Evolutionary conservation across 1,284 basidiomycete genomes (phyloP), one percentile per base, ranked within the genome.

Genomic region (Tremellales sp.): DNA sequence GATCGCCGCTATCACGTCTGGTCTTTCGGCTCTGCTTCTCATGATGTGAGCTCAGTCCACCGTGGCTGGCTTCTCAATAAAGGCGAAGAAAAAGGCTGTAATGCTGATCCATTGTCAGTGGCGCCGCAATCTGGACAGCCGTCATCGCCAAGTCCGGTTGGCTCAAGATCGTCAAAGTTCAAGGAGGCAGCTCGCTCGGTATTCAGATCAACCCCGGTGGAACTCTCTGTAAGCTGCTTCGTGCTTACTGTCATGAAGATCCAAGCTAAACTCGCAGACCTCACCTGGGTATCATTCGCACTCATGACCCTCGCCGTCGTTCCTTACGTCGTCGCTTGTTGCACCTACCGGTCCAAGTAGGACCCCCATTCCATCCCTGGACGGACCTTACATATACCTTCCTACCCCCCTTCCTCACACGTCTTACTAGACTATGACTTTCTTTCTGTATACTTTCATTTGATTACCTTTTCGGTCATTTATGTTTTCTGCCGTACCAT

Each of bases 211-310:
- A 51, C 6, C 57, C 68, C 3, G 72, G 72, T 26, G 56, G 66
- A 12, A 48, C 63, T 4, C 56, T 73, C 8, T 72, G 71, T 73
- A 46, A 58, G 70, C 64, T 11, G 29, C 15, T 15, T 8, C 15
- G 10, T n/a, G 15, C 22, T 11, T 25, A 23, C 2, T 13, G 4
- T 44, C 36, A 41, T 22, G 21, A 19, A 6, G 40, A 24, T 27
- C 24, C 3, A 19, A 24, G 19, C 31, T 43, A 39, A 19, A 42
- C 26, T 29, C 5, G n/a, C 51, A 70, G 70, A 72, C 58, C 59
- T 72, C 41, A 63, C 62, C 13, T 75, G 74, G 74, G 72, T 72
- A 8, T 60, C 70, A 13, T 74, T 74, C 54, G 72, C 58, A n/a
- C 53, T 70, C 31, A 61, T 67, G 45, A 52, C 65, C 7, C 58